Percentiles rank a stretch among this genome's conserved stretches.
Evolutionary conservation across 2,329 filamentous ascomycete genomes (phyloP).

Genomic region (Sporothrix euskadiensis): DNA sequence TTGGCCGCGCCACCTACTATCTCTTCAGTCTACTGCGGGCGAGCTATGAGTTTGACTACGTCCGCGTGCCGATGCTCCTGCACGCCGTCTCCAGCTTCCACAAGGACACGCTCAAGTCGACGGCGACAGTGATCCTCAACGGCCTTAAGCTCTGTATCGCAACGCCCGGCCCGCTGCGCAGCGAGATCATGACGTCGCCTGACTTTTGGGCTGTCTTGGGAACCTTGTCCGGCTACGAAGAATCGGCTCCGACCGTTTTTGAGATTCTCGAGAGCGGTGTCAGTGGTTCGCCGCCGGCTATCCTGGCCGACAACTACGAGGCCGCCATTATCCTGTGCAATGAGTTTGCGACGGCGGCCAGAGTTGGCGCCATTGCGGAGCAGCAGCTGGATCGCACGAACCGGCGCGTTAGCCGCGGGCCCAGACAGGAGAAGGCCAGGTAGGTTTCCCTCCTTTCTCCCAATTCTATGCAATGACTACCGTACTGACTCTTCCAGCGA

Average conservation of each 20-base stretch:
- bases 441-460: slow-evolving; percentile 40
- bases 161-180: slow-evolving; percentile 73
- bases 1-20: slow-evolving; percentile 85
- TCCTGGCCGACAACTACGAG: slow-evolving; percentile 95
- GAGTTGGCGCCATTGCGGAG: slow-evolving; percentile 68
- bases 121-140: slow-evolving; percentile 72
- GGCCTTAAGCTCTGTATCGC: slow-evolving; percentile 80
- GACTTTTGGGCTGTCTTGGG: slow-evolving; percentile 95
- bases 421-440: slow-evolving; percentile 59
- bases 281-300: slow-evolving; percentile 71
- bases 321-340: slow-evolving; percentile 80
- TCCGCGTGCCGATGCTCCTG: slow-evolving; percentile 86
- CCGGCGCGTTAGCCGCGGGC: slow-evolving; percentile 40
- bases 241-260: slow-evolving; percentile 77
- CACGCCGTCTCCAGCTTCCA: slow-evolving; percentile 89
- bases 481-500: slow-evolving; percentile 49
- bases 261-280: slow-evolving; percentile 80
- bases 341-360: slow-evolving; percentile 83
- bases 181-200: slow-evolving; percentile 91
- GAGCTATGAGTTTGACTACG: slow-evolving; percentile 88
- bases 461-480: background rate
- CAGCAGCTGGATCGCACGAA: slow-evolving; percentile 60
- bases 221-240: slow-evolving; percentile 66
- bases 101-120: slow-evolving; percentile 72
- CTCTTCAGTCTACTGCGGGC: slow-evolving; percentile 76